A percentile compares a stretch with the other conserved stretches of the same genome.
Evolutionary conservation across 495 filamentous ascomycete genomes (phyloP).

Genomic region (Annulohypoxylon moriforme): DNA sequence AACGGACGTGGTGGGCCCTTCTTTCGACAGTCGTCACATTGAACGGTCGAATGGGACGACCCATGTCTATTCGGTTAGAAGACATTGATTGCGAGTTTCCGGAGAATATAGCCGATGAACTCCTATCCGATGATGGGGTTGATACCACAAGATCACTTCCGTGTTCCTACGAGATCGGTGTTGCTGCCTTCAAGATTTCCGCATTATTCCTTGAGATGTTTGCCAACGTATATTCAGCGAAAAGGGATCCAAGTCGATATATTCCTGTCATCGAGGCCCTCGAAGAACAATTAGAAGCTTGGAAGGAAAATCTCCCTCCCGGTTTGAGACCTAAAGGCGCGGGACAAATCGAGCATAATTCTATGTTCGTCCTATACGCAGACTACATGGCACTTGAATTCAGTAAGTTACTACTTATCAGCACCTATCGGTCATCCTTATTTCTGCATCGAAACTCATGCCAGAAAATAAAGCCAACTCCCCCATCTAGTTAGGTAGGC

Average conservation of each 20-base stretch:
- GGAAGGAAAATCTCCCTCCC: constrained; percentile 67
- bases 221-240: constrained; percentile 74
- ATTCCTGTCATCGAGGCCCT: constrained; percentile 69
- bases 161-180: constrained; percentile 73
- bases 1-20: constrained; percentile 80
- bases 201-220: constrained; percentile 77
- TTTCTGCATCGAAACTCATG: neutral
- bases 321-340: constrained; percentile 56
- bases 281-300: constrained; percentile 68
- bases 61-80: constrained; percentile 74
- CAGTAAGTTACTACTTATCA: constrained; percentile 22
- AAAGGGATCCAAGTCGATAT: constrained; percentile 68
- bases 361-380: constrained; percentile 63
- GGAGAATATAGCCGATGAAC: constrained; percentile 73
- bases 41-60: constrained; percentile 77
- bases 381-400: constrained; percentile 62
- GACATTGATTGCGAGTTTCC: constrained; percentile 84
- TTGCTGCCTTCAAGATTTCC: constrained; percentile 68
- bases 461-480: constrained; percentile 46
- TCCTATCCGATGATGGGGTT: constrained; percentile 64
- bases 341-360: constrained; percentile 61
- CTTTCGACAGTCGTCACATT: constrained; percentile 70
- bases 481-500: neutral
- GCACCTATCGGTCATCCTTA: neutral
- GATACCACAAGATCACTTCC: constrained; percentile 61